Percentiles rank a stretch among this genome's conserved stretches.
Conservation (phyloP, 176 grass and related monocot species). For the Thinopyrum elongatum region DNA sequence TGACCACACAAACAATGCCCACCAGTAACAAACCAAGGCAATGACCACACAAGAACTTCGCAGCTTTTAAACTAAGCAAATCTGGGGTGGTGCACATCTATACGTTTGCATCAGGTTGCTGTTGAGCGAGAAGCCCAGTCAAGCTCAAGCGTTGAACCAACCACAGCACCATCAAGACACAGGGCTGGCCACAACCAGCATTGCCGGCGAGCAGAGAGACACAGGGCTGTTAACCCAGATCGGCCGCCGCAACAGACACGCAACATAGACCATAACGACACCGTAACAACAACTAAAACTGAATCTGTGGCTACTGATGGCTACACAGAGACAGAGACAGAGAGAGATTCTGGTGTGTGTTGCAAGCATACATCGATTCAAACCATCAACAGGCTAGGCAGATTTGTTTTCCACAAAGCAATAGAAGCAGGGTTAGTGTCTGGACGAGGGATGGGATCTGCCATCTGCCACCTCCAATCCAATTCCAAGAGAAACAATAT, state of each 20-base stretch:
- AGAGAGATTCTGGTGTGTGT: neutral
- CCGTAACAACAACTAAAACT: neutral
- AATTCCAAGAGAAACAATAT: neutral
- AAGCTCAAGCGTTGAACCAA: neutral
- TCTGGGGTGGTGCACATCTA: neutral
- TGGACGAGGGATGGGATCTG: neutral
- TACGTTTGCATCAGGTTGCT: neutral
- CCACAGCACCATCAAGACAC: neutral
- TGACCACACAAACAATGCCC: neutral
- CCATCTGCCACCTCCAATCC: too few relatives aligned
- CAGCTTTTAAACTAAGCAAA: neutral
- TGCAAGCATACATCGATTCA: neutral
- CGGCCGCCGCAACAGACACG: neutral
- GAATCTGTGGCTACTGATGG: neutral
- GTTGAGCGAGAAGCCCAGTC: neutral
- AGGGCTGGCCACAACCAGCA: neutral
- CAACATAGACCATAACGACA: neutral
- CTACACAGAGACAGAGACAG: neutral
- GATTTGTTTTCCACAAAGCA: neutral
- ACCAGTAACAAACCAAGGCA: neutral
- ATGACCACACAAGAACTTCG: neutral
- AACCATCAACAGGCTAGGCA: neutral
- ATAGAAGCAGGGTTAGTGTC: neutral
- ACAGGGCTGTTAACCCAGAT: neutral
- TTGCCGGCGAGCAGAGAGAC: neutral